Evolutionary conservation across 148 eudicot genomes (phyloP), one percentile per base, ranked within the genome.

Genomic region (Pouteria glomerata): DNA sequence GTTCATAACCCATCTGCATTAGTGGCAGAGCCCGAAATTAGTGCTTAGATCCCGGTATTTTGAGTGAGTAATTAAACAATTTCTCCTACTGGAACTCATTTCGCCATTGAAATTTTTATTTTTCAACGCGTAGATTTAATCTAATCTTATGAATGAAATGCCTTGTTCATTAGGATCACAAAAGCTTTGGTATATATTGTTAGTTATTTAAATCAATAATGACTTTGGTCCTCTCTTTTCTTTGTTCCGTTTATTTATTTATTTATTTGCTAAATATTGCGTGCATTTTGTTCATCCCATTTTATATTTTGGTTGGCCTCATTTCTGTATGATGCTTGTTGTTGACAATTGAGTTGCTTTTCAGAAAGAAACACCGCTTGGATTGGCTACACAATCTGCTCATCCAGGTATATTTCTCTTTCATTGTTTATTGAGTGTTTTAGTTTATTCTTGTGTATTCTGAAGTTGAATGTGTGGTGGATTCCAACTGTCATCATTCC

Each of bases 361-460:
- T 50, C 26, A 95, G 98, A 95, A 95, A 82, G 96, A 91, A 75
- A 79, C 96, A 13, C 98, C 98, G 45, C 61, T 86, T 39, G 98
- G 98, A 50, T 76, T 83, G 78, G 88, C 97, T 31, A 89, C 96
- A 39, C 72, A 88, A 70, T 95, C 98, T 52, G 98, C 97, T 80
- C 97, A 95, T 80, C 98, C 98, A 76, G 98, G 98, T 95, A 75
- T 35, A 21, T n/a, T 15, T 10, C 37, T 67, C 42, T 30, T 16
- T 21, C n/a, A 29, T 19, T 73, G 13, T 31, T 62, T 2, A 0
- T 55, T 30, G 4, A 2, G 13, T 30, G 6, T 10, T 71, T 64
- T 34, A 31, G n/a, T 52, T 57, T 34, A 34, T 68, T 35, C 31
- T 11, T 23, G 18, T 57, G 37, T 16, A 57, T 18, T n/a, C n/a